phyloP scores from a whole-genome alignment of 805 yeast genomes.

The Tetrapisispora namnaoensis region DNA sequence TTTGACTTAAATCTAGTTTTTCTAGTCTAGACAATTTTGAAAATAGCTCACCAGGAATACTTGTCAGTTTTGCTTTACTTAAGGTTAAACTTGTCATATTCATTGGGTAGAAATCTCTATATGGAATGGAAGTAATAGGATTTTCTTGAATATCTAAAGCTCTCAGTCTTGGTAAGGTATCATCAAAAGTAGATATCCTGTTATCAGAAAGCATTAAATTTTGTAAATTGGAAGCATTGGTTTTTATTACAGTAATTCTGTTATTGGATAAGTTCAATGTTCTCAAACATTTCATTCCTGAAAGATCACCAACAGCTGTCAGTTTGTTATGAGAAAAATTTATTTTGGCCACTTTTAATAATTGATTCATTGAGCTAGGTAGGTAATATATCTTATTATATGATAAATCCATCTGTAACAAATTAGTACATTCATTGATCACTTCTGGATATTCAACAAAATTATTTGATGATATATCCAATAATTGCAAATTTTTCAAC shows the following conservation, averaged over 20 bases:
- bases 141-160: conserved; percentile 69
- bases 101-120: conserved; percentile 39
- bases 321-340: conserved; percentile 68
- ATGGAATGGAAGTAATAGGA: conserved; percentile 52
- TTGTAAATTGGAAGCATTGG: conserved; percentile 49
- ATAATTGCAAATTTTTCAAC: conserved; percentile 41
- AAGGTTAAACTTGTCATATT: conserved; percentile 64
- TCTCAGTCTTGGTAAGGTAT: conserved; percentile 51
- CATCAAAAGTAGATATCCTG: conserved; percentile 59
- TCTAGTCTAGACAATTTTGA: conserved; percentile 55
- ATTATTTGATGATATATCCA: conserved; percentile 75
- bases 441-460: conserved; percentile 56
- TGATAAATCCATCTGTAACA: conserved; percentile 66
- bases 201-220: conserved; percentile 69
- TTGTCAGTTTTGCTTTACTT: conserved; percentile 72
- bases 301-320: conserved; percentile 33
- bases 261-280: conserved; percentile 75
- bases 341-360: conserved; percentile 55
- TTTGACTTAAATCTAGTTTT: conserved; percentile 65
- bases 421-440: conserved; percentile 46
- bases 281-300: conserved; percentile 45
- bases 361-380: conserved; percentile 51
- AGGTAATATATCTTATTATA: conserved; percentile 59
- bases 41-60: conserved; percentile 57
- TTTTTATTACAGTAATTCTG: conserved; percentile 34